phyloP scores from a whole-genome alignment of 306 rosid species.

The Echinosophora koreensis region DNA sequence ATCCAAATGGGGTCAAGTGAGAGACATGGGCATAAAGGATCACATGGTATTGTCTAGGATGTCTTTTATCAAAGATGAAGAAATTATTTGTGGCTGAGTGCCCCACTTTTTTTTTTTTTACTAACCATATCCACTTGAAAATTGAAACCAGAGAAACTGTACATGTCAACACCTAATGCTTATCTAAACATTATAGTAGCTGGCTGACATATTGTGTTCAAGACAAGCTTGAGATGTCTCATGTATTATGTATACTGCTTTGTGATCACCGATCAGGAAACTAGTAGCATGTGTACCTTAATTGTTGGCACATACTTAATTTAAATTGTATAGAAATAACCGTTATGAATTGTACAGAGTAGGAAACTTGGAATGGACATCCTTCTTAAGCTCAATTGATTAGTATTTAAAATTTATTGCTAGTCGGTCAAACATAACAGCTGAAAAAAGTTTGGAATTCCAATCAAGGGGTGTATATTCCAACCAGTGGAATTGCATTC shows the following conservation, averaged over 20 bases:
- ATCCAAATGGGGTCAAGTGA: slow-evolving; percentile 7
- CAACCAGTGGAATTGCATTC: not conserved
- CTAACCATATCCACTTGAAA: not conserved
- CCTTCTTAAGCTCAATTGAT: slow-evolving; percentile 1
- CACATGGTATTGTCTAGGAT: slow-evolving; percentile 35
- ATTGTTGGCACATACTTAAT: not conserved
- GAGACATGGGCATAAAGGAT: slow-evolving; percentile 17
- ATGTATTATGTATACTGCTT: not conserved
- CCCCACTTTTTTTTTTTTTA: not conserved
- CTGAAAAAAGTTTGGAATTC: too few relatives aligned
- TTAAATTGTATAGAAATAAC: not conserved
- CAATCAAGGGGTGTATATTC: not conserved
- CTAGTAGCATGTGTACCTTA: too few relatives aligned
- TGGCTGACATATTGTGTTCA: not conserved
- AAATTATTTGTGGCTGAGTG: not conserved
- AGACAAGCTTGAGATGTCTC: not conserved
- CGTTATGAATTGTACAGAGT: too few relatives aligned
- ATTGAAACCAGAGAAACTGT: not conserved
- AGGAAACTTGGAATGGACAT: not conserved
- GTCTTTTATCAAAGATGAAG: not conserved
- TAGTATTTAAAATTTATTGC: not conserved
- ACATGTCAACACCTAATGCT: not conserved
- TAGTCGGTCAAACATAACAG: not conserved
- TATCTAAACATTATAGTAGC: not conserved
- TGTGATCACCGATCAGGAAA: not conserved